Percentiles rank a stretch among this genome's conserved stretches.
phyloP scores from a whole-genome alignment of 2,329 filamentous ascomycete genomes.

The Fusarium annulatum region DNA sequence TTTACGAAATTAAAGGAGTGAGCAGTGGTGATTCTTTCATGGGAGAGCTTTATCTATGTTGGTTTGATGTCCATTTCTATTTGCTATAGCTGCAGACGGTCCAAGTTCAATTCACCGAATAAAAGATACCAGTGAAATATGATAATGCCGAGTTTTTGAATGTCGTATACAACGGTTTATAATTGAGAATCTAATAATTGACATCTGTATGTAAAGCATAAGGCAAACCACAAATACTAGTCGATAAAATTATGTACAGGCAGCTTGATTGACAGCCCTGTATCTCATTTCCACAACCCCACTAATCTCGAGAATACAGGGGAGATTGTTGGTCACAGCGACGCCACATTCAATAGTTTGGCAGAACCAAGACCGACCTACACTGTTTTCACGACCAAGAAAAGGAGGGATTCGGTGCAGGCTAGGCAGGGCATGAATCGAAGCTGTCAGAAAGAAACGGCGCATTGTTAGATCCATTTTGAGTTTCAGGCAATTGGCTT shows the following conservation, averaged over 20 bases:
- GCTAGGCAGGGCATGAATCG: too few species aligned
- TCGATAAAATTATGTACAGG: background rate
- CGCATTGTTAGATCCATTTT: background rate
- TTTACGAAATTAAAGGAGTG: slow-evolving; percentile 11
- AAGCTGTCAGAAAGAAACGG: background rate
- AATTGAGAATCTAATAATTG: background rate
- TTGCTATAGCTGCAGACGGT: background rate
- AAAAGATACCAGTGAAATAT: background rate
- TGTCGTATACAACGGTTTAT: too few species aligned
- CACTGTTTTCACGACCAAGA: background rate
- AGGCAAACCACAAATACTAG: too few species aligned
- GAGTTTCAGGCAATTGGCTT: background rate
- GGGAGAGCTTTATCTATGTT: background rate
- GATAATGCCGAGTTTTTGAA: too few species aligned
- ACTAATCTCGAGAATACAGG: background rate
- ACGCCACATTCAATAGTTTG: background rate
- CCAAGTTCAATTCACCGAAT: background rate
- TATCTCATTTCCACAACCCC: background rate
- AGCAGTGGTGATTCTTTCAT: too few species aligned
- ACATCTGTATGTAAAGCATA: fast-evolving
- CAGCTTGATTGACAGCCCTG: background rate
- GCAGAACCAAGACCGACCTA: background rate
- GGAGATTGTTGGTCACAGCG: background rate
- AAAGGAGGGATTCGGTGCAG: background rate
- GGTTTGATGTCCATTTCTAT: background rate